Evolutionary conservation across 805 yeast genomes (phyloP).

Genomic region (Wickerhamiella nectarea): DNA sequence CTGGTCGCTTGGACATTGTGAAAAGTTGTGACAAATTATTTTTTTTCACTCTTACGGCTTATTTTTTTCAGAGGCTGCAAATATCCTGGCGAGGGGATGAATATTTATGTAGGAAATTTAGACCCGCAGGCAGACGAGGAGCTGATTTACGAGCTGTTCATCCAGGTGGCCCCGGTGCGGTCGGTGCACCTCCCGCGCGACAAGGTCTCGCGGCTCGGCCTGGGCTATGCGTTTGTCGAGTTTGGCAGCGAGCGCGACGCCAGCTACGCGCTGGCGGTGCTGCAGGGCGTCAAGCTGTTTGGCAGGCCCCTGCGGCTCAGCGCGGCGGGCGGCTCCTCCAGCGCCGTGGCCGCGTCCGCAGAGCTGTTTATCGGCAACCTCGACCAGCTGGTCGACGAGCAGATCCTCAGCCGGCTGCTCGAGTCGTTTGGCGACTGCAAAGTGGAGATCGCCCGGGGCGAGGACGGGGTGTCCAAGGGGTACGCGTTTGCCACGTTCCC

Average conservation of each 20-base stretch:
- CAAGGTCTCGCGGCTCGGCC: slow-evolving; percentile 52
- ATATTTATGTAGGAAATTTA: slow-evolving; percentile 64
- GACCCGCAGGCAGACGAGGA: slow-evolving; percentile 62
- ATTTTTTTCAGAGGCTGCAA: too few species aligned
- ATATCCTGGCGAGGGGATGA: too few species aligned
- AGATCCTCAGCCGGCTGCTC: slow-evolving; percentile 43
- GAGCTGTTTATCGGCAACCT: slow-evolving; percentile 58
- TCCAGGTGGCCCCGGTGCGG: slow-evolving; percentile 71
- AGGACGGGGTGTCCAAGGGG: slow-evolving; percentile 40
- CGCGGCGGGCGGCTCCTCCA: slow-evolving; percentile 29
- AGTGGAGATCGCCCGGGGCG: slow-evolving; percentile 30
- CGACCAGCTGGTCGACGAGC: slow-evolving; percentile 51
- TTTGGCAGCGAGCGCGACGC: slow-evolving; percentile 47
- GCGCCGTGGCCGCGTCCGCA: slow-evolving; percentile 39
- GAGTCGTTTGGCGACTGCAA: slow-evolving; percentile 50
- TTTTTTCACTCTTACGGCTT: too few species aligned
- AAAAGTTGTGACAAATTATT: neutral
- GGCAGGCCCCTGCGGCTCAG: slow-evolving; percentile 49
- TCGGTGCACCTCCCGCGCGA: slow-evolving; percentile 69
- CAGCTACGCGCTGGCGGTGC: slow-evolving; percentile 48
- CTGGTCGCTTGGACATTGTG: slow-evolving; percentile 10
- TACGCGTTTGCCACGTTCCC: slow-evolving; percentile 55
- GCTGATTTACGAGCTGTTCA: slow-evolving; percentile 63
- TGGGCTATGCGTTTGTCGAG: slow-evolving; percentile 83
- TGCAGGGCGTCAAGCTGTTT: slow-evolving; percentile 48